Percentiles rank a stretch among this genome's conserved stretches.
Evolutionary conservation across 805 yeast genomes (phyloP).

Genomic region (Metschnikowia lachancei): DNA sequence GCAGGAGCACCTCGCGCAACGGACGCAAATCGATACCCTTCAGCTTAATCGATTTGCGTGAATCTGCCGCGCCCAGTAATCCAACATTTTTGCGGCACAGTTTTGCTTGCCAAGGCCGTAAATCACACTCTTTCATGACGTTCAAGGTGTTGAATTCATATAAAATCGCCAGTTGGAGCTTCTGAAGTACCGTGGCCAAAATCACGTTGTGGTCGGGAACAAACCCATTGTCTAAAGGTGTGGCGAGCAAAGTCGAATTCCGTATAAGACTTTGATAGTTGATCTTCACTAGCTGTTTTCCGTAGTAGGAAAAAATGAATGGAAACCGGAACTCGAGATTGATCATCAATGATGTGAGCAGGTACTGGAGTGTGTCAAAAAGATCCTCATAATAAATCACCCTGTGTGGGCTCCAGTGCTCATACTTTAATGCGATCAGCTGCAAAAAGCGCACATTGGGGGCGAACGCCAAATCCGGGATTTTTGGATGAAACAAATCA

Average conservation of each 20-base stretch:
- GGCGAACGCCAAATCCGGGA: slow-evolving; percentile 13
- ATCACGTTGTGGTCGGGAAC: slow-evolving; percentile 10
- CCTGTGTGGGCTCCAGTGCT: slow-evolving; percentile 10
- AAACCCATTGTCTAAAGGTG: slow-evolving; percentile 10
- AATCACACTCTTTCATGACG: slow-evolving; percentile 21
- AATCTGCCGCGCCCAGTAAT: not conserved
- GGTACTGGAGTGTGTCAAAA: slow-evolving; percentile 22
- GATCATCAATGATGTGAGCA: slow-evolving; percentile 24
- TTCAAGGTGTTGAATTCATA: slow-evolving; percentile 23
- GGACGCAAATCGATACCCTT: slow-evolving; percentile 10
- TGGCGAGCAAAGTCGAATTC: slow-evolving; percentile 8
- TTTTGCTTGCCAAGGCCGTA: slow-evolving; percentile 5
- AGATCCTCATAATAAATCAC: slow-evolving; percentile 11
- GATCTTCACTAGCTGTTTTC: slow-evolving; percentile 24
- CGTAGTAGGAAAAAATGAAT: slow-evolving; percentile 31
- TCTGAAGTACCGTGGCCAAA: slow-evolving; percentile 12
- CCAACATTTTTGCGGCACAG: slow-evolving; percentile 7
- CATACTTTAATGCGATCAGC: slow-evolving; percentile 8
- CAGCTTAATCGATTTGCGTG: slow-evolving; percentile 7
- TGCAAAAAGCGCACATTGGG: slow-evolving; percentile 11
- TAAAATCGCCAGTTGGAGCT: slow-evolving; percentile 17
- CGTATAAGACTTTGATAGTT: slow-evolving; percentile 18
- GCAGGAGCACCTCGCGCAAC: slow-evolving; percentile 5
- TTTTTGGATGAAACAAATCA: slow-evolving; percentile 14
- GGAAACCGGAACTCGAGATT: slow-evolving; percentile 31